Conservation (phyloP, 805 yeast genomes). For the Blastobotrys muscicola region DNA sequence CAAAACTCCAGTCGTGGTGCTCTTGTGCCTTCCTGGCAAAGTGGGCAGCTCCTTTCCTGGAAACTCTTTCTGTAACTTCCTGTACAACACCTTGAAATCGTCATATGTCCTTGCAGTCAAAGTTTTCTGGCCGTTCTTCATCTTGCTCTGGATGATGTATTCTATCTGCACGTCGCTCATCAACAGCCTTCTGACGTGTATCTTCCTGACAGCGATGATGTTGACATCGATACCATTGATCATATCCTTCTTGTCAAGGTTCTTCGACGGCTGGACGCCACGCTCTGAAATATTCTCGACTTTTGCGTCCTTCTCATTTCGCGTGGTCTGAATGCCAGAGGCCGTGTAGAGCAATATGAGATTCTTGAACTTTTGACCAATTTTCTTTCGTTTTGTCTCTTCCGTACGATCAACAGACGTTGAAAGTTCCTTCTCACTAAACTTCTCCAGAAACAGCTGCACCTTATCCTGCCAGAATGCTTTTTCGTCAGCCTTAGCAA, state of each 20-base stretch:
- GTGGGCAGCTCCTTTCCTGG: slow-evolving; percentile 62
- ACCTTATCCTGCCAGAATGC: slow-evolving; percentile 74
- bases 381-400: slow-evolving; percentile 51
- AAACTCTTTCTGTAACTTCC: slow-evolving; percentile 38
- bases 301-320: slow-evolving; percentile 22
- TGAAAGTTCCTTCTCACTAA: slow-evolving; percentile 63
- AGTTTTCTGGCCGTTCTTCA: slow-evolving; percentile 26
- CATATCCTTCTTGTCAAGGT: slow-evolving; percentile 14
- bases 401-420: slow-evolving; percentile 68
- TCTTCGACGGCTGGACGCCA: slow-evolving; percentile 16
- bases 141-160: slow-evolving; percentile 21
- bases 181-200: slow-evolving; percentile 24
- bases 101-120: slow-evolving; percentile 55
- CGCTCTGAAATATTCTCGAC: slow-evolving; percentile 16
- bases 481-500: slow-evolving; percentile 40
- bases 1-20: slow-evolving; percentile 10
- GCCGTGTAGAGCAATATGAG: slow-evolving; percentile 61
- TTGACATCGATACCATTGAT: slow-evolving; percentile 55
- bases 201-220: slow-evolving; percentile 52
- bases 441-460: slow-evolving; percentile 73
- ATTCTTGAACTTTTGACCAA: slow-evolving; percentile 51
- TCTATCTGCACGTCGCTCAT: slow-evolving; percentile 23
- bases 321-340: slow-evolving; percentile 55
- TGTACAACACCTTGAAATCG: slow-evolving; percentile 55
- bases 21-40: slow-evolving; percentile 47